Percentiles rank a stretch among this genome's conserved stretches.
Conservation (phyloP, 2,329 filamentous ascomycete genomes). For the Zymoseptoria tritici region DNA sequence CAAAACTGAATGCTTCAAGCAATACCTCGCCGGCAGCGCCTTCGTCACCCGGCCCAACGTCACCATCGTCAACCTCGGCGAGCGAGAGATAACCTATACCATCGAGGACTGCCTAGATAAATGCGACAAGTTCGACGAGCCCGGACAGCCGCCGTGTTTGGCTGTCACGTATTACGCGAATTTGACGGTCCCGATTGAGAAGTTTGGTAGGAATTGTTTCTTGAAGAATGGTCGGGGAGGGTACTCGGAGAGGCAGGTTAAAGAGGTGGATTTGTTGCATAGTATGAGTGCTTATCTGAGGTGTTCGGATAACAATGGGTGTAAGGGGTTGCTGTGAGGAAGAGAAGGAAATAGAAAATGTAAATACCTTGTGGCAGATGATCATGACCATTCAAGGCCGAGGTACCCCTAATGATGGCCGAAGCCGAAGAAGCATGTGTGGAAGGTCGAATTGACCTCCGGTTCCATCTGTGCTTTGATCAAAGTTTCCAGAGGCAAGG, state of each 20-base stretch:
- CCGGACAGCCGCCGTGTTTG: conserved; percentile 2
- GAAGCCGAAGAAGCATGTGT: no score
- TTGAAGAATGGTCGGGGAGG: conserved; percentile 11
- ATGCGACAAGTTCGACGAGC: conserved; percentile 5
- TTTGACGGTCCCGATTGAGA: conserved; percentile 3
- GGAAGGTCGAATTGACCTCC: no score
- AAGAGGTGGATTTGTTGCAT: conserved; percentile 10
- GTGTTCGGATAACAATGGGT: conserved; percentile 11
- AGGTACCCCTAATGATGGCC: no score
- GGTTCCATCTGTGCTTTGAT: no score
- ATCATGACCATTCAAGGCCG: no score
- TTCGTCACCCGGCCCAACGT: conserved; percentile 9
- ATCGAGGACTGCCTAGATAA: conserved; percentile 7
- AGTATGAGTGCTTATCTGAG: conserved; percentile 9
- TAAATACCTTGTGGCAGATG: no score
- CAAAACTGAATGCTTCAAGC: conserved; percentile 7
- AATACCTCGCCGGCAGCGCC: conserved; percentile 3
- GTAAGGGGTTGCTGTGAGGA: neutral
- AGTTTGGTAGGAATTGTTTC: conserved; percentile 12
- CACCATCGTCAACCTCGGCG: conserved; percentile 6
- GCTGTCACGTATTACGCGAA: conserved; percentile 14
- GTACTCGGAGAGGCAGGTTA: neutral
- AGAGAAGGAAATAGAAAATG: no score
- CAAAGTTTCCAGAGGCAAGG: no score
- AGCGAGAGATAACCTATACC: conserved; percentile 8